A percentile compares a stretch with the other conserved stretches of the same genome.
Evolutionary conservation across 805 yeast species (phyloP).

Genomic region (Starmerella apis): DNA sequence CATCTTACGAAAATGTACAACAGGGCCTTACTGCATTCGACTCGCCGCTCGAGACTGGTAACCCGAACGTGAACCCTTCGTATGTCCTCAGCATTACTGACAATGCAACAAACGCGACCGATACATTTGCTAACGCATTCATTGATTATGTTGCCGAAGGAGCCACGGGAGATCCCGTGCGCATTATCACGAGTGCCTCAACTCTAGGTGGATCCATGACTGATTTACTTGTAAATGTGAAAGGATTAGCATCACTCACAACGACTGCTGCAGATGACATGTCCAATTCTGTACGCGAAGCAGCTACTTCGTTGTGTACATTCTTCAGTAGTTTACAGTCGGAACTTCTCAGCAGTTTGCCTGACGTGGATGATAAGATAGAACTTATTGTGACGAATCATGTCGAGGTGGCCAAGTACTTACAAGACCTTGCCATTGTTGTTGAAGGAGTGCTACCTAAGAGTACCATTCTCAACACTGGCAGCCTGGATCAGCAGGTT

Average conservation of each 20-base stretch:
- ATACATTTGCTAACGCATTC: slow-evolving; percentile 70
- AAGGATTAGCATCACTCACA: slow-evolving; percentile 53
- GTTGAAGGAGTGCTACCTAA: slow-evolving; percentile 49
- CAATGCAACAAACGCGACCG: slow-evolving; percentile 56
- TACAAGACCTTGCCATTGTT: slow-evolving; percentile 48
- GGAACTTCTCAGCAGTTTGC: slow-evolving; percentile 39
- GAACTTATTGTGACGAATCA: slow-evolving; percentile 71
- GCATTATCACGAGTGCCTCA: slow-evolving; percentile 51
- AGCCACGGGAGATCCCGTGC: slow-evolving; percentile 47
- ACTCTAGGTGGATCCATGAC: slow-evolving; percentile 51
- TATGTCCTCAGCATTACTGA: slow-evolving; percentile 60
- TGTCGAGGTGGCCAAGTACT: slow-evolving; percentile 57
- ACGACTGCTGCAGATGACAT: slow-evolving; percentile 41
- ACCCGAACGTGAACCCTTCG: slow-evolving; percentile 62
- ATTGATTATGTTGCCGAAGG: slow-evolving; percentile 71
- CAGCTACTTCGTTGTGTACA: slow-evolving; percentile 50
- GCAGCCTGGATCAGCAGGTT: slow-evolving; percentile 56
- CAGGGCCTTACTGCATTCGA: slow-evolving; percentile 57
- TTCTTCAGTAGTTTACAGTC: slow-evolving; percentile 54
- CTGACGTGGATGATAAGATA: slow-evolving; percentile 46
- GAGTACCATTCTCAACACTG: slow-evolving; percentile 28
- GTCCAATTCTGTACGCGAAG: slow-evolving; percentile 43
- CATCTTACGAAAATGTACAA: slow-evolving; percentile 64
- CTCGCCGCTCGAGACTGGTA: slow-evolving; percentile 71
- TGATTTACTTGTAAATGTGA: slow-evolving; percentile 55